phyloP scores from a whole-genome alignment of 257 asterid species.

The Solanum sejunctum region DNA sequence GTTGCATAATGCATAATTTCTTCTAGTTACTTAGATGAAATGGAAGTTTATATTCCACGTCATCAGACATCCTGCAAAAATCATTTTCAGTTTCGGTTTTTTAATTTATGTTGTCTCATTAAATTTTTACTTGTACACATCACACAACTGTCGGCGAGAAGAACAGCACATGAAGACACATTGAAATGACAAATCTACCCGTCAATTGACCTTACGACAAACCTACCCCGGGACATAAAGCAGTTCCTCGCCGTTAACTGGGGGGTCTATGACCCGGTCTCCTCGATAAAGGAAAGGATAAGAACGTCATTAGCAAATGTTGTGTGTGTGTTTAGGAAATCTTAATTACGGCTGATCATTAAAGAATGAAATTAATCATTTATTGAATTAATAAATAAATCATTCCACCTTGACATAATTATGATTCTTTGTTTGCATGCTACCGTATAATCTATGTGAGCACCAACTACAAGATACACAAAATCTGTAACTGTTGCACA shows the following conservation, averaged over 20 bases:
- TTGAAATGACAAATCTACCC: constrained; percentile 10
- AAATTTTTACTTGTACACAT: background rate
- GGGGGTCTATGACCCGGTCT: constrained; percentile 1
- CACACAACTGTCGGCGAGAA: background rate
- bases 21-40: background rate
- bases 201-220: constrained; percentile 8
- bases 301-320: constrained; percentile 10
- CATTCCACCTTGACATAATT: background rate
- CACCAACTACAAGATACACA: background rate
- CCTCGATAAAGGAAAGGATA: background rate
- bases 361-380: background rate
- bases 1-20: background rate
- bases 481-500: background rate
- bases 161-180: constrained; percentile 18
- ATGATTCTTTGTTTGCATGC: background rate
- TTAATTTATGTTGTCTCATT: background rate
- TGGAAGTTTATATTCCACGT: background rate
- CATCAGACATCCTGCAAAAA: background rate
- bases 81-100: background rate
- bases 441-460: background rate
- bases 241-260: constrained; percentile 4
- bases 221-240: constrained; percentile 12
- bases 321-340: background rate
- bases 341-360: background rate
- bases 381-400: background rate